Percentiles rank a stretch among this genome's conserved stretches.
Conservation (phyloP, 768 basidiomycete species). For the Pleurotus cornucopiae region DNA sequence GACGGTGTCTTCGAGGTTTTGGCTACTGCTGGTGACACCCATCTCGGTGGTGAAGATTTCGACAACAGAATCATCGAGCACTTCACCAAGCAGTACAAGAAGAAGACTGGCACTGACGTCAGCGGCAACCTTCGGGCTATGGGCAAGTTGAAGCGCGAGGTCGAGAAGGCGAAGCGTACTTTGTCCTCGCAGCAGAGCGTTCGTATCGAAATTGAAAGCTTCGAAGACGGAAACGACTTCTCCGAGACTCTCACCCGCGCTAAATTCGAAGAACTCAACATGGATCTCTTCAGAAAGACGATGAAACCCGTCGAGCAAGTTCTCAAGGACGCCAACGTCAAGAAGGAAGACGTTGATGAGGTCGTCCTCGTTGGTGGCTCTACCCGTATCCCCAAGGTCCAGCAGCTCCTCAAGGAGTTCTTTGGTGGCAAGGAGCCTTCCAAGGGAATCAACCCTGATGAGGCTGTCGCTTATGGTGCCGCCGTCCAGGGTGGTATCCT, state of each 20-base stretch:
- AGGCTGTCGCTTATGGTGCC: slow-evolving; percentile 98
- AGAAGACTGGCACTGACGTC: slow-evolving; percentile 86
- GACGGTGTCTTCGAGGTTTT: slow-evolving; percentile 90
- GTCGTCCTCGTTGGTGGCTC: slow-evolving; percentile 94
- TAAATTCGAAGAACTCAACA: slow-evolving; percentile 98
- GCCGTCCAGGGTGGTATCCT: slow-evolving; percentile 99
- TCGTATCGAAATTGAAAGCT: slow-evolving; percentile 91
- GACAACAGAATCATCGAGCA: slow-evolving; percentile 91
- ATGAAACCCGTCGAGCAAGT: slow-evolving; percentile 99
- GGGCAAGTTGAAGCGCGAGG: slow-evolving; percentile 90
- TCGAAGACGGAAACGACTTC: slow-evolving; percentile 96
- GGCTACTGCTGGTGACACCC: slow-evolving; percentile 91
- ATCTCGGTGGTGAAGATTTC: slow-evolving; percentile 95
- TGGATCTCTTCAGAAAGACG: slow-evolving; percentile 98
- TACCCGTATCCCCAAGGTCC: slow-evolving; percentile 99
- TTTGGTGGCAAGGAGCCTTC: slow-evolving; percentile 97
- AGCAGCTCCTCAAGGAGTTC: slow-evolving; percentile 96
- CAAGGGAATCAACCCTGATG: slow-evolving; percentile 98
- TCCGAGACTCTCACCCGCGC: slow-evolving; percentile 95
- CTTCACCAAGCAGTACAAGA: slow-evolving; percentile 87
- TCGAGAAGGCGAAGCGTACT: slow-evolving; percentile 94
- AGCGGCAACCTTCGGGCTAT: slow-evolving; percentile 76
- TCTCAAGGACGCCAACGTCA: slow-evolving; percentile 94
- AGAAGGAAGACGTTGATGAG: slow-evolving; percentile 96
- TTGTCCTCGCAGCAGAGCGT: slow-evolving; percentile 87